A percentile compares a stretch with the other conserved stretches of the same genome.
Evolutionary conservation across 2,329 filamentous ascomycete species (phyloP).

Genomic region (Penicillium sp.): DNA sequence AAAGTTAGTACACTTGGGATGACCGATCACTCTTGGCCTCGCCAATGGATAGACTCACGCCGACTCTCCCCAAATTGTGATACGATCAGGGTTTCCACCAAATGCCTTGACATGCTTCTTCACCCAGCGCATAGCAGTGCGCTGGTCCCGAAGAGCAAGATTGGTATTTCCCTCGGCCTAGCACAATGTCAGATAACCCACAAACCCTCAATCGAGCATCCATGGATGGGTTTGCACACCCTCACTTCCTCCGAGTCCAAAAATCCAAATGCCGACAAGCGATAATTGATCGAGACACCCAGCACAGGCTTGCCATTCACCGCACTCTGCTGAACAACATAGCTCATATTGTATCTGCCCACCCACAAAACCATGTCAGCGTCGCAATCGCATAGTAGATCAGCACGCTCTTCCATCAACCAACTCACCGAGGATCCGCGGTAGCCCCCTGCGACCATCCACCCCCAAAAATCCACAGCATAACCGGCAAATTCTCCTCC

Average conservation of each 20-base stretch:
- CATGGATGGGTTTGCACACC: slow-evolving; percentile 11
- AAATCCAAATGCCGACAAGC: slow-evolving; percentile 35
- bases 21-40: no score
- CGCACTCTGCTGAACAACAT: slow-evolving; percentile 32
- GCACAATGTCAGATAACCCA: neutral
- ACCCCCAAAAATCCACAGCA: slow-evolving; percentile 37
- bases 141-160: slow-evolving; percentile 36
- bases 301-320: slow-evolving; percentile 32
- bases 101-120: slow-evolving; percentile 39
- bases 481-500: slow-evolving; percentile 26
- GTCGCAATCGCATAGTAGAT: neutral
- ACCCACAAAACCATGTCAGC: neutral
- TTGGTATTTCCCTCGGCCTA: slow-evolving; percentile 34
- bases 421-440: slow-evolving; percentile 32
- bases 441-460: slow-evolving; percentile 36
- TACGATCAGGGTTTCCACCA: slow-evolving; percentile 33
- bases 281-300: slow-evolving; percentile 37
- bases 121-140: slow-evolving; percentile 40
- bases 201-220: neutral
- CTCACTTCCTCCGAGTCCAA: slow-evolving; percentile 35
- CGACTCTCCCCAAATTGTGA: slow-evolving; percentile 43
- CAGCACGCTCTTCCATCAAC: neutral
- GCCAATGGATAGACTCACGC: slow-evolving; percentile 24
- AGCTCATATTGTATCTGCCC: slow-evolving; percentile 37
- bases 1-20: neutral